Evolutionary conservation across 1,284 basidiomycete species (phyloP), one percentile per base, ranked within the genome.

Genomic region (Schizopora paradoxa): DNA sequence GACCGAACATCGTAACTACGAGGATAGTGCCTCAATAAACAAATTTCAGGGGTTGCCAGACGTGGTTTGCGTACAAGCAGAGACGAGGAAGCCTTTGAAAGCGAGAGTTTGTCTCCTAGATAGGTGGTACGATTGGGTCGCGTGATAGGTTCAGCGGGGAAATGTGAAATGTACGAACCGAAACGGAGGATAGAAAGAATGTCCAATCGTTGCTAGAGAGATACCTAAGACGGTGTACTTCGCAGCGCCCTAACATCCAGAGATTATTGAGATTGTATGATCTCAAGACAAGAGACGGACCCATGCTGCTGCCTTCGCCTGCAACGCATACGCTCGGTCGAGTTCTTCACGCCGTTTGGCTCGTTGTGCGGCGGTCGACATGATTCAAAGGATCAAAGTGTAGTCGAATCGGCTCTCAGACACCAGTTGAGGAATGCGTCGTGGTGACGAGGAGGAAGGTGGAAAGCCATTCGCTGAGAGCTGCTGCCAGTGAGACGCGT

Each of bases 141-240:
- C 21, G 11, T 36, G 18, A 36, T 16, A 14, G 7, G 34, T 41
- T 27, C 27, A 25, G 44, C 16, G 41, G 19, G 43, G 22, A 16
- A 40, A 34, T 50, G 53, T 43, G n/a, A 25, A 4, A n/a, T 25
- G n/a, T 53, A n/a, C 66, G 56, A 58, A 87, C 86, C 82, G 72
- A 63, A 92, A 91, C 14, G 70, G 53, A n/a, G 88, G 88, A 79
- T 81, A 91, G 27, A 75, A 69, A 58, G 78, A 74, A 60, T 92
- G 86, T n/a, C 70, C 80, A 37, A 90, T 61, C 21, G 79, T 72
- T 23, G 78, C 72, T 23, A 79, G 63, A 22, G 83, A 76, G 13
- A 79, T 54, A 1, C 87, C 86, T 46, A 83, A 59, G 8, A 66
- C 58, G 4, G 73, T 74, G 56, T 67, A 74, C 55, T 66, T 67